Evolutionary conservation across 352 stramenopile species (phyloP).

Genomic region (Phytophthora megakarya): DNA sequence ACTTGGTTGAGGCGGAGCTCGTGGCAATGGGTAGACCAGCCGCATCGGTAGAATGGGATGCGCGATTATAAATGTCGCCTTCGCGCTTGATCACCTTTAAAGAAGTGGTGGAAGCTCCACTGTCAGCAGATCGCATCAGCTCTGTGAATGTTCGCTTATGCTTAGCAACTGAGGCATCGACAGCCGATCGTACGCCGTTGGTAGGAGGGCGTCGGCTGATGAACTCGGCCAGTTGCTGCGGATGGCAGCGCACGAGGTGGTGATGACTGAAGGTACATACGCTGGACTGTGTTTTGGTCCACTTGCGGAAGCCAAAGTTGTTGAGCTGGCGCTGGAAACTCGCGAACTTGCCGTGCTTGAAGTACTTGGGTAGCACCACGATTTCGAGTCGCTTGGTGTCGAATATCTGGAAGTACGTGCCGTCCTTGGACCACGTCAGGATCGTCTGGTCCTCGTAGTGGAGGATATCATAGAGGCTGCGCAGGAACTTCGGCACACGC

Average conservation of each 20-base stretch:
- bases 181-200: conserved; percentile 14
- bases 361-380: conserved; percentile 91
- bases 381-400: conserved; percentile 63
- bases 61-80: conserved; percentile 8
- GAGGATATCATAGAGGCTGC: conserved; percentile 81
- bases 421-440: conserved; percentile 72
- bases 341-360: conserved; percentile 94
- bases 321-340: conserved; percentile 93
- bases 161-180: conserved; percentile 9
- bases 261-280: conserved; percentile 84
- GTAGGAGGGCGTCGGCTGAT: conserved; percentile 36
- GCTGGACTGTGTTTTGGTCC: conserved; percentile 82
- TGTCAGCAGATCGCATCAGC: conserved; percentile 27
- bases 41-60: conserved; percentile 4
- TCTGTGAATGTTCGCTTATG: conserved; percentile 33
- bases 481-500: conserved; percentile 80
- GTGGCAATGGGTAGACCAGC: background rate
- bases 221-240: conserved; percentile 63
- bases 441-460: conserved; percentile 70
- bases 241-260: conserved; percentile 61
- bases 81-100: conserved; percentile 36
- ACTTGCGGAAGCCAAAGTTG: conserved; percentile 93
- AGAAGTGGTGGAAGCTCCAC: background rate
- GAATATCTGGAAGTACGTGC: conserved; percentile 74
- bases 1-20: conserved; percentile 1